These are phyloP conservation scores for Asterochloris erici DNA, from an alignment of 139 green algal genomes.

Conservation along the genomic window DNA sequence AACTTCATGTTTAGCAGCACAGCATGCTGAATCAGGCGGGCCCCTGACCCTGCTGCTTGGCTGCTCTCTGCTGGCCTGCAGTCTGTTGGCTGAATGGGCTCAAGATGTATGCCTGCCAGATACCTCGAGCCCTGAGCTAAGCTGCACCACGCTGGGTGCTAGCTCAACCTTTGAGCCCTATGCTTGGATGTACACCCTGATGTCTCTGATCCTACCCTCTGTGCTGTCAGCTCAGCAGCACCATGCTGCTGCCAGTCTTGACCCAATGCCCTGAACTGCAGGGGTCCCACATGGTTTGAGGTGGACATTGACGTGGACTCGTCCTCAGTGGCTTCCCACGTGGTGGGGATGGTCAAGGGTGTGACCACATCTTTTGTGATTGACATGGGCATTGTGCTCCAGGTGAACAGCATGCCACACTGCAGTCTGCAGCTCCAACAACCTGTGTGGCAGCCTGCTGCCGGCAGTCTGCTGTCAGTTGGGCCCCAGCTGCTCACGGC, in stretches of 20 bases:
- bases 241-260: not conserved
- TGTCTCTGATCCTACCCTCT: not conserved
- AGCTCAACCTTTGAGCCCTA: not conserved
- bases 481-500: too few species aligned
- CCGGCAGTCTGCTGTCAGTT: too few species aligned
- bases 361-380: slow-evolving; percentile 27
- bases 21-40: too few species aligned
- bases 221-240: not conserved
- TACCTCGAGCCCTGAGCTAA: not conserved
- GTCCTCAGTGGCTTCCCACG: slow-evolving; percentile 21
- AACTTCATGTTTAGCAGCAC: too few species aligned
- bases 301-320: slow-evolving; percentile 40
- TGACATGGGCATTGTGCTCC: slow-evolving; percentile 35
- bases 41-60: too few species aligned
- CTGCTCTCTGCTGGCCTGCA: too few species aligned
- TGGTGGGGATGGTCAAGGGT: slow-evolving; percentile 32
- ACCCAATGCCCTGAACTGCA: not conserved
- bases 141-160: not conserved
- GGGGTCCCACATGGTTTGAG: slow-evolving; percentile 18
- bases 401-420: slow-evolving; percentile 12
- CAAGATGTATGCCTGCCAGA: too few species aligned
- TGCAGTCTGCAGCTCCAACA: too few species aligned
- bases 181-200: not conserved
- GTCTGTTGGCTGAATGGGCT: too few species aligned
- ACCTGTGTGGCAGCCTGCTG: too few species aligned